Evolutionary conservation across 495 filamentous ascomycete species (phyloP).

Genomic region (Neurospora sp.): DNA sequence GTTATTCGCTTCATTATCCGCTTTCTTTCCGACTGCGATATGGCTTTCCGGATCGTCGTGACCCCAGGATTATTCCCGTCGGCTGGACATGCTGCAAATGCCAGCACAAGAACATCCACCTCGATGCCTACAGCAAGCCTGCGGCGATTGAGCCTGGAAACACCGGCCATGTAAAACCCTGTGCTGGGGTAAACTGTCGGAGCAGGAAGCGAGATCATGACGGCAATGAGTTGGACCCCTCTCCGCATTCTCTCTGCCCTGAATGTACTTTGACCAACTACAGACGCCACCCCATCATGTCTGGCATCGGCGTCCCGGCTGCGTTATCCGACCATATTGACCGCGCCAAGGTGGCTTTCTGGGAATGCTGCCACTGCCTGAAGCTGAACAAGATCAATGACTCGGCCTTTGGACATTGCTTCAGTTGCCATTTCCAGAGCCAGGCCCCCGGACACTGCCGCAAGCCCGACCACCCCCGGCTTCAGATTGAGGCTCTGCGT

Average conservation of each 20-base stretch:
- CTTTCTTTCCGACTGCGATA: neutral
- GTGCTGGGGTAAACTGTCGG: neutral
- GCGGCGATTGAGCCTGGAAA: neutral
- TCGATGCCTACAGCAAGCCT: neutral
- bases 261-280: neutral
- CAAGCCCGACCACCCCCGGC: neutral
- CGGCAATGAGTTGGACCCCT: neutral
- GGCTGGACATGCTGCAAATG: neutral
- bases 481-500: neutral
- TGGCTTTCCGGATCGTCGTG: neutral
- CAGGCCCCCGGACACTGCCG: neutral
- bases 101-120: neutral
- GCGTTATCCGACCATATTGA: neutral
- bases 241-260: neutral
- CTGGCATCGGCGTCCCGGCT: neutral
- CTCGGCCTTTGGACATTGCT: neutral
- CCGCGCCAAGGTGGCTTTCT: neutral
- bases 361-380: neutral
- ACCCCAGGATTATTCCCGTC: neutral
- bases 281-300: neutral
- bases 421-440: neutral
- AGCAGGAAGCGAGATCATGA: neutral
- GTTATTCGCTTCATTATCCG: neutral
- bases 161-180: neutral
- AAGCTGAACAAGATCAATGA: neutral